Evolutionary conservation across 257 asterid genomes (phyloP), one percentile per base, ranked within the genome.

Genomic region (Gentiana macrophylla): DNA sequence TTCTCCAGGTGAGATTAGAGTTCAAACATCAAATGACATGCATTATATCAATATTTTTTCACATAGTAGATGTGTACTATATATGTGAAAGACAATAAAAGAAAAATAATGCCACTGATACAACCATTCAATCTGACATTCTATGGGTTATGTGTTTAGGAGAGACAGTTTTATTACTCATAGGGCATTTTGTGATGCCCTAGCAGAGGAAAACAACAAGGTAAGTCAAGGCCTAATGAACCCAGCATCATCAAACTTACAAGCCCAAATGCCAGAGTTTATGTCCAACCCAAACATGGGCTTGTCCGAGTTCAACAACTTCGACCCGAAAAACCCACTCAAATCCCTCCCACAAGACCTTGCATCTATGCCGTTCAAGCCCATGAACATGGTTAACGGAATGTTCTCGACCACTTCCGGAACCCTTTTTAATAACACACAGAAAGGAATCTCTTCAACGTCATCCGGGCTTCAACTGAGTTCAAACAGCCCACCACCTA

Each of bases 121-220:
- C 72, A 60, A 6, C 32, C 24, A 24, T 24, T 24, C 24, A 24
- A 24, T 24, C 24, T 24, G 24, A 24, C 47, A n/a, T 62, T 41
- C 32, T 33, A 3, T 66, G 8, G 12, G 12, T 47, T 60, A 33
- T 2, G 8, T 32, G 2, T 59, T 34, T 87, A 85, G 97, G 94
- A 77, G 97, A 60, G 97, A 89, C 74, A 89, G 97, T 76, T 86
- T 89, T 70, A 83, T 89, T 53, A 86, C 97, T n/a, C 97, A 89
- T 56, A 76, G 95, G 60, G 95, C 95, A 3, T 89, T 89, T 66
- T 89, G 97, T 35, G 97, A 89, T 50, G 97, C 97, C 53, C 53
- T 88, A 47, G 88, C 96, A 0, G 96, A 88, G 70, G 96, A 88
- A 67, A 88, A 88, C 82, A 84, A 62, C 78, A 88, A 88, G 67